A percentile compares a stretch with the other conserved stretches of the same genome.
phyloP scores from a whole-genome alignment of 345 rosid genomes.

The Draba incana region DNA sequence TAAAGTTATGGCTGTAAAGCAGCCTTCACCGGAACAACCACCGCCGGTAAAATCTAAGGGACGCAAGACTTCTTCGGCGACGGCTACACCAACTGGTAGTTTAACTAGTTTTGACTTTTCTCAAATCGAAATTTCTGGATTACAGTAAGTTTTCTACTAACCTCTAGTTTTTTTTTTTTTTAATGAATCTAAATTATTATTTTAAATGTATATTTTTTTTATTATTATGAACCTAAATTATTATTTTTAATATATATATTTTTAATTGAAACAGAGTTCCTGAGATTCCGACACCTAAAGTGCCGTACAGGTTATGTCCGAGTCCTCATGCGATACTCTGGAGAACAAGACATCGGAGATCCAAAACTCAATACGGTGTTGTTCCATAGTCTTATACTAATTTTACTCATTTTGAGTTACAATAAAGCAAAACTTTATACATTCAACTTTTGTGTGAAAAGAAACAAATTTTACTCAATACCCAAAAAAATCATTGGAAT shows the following conservation, averaged over 20 bases:
- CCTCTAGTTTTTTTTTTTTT: background rate
- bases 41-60: conserved; percentile 30
- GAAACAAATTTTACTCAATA: conserved; percentile 5
- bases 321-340: conserved; percentile 77
- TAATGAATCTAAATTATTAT: no score
- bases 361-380: conserved; percentile 43
- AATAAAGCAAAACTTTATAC: background rate
- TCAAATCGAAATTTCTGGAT: conserved; percentile 56
- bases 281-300: conserved; percentile 58
- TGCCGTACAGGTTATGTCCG: conserved; percentile 74
- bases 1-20: conserved; percentile 69
- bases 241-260: no score
- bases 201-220: no score
- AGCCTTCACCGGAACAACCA: conserved; percentile 40
- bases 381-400: conserved; percentile 22
- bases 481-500: background rate
- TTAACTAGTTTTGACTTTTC: conserved; percentile 73
- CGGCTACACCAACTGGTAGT: conserved; percentile 31
- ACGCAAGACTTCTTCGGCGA: conserved; percentile 13
- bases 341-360: conserved; percentile 65
- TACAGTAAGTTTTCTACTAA: conserved; percentile 51
- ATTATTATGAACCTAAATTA: no score
- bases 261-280: conserved; percentile 57
- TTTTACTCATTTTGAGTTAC: no score
- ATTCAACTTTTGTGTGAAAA: background rate